Evolutionary conservation across 1,284 basidiomycete genomes (phyloP).

Genomic region (Pseudozyma pruni): DNA sequence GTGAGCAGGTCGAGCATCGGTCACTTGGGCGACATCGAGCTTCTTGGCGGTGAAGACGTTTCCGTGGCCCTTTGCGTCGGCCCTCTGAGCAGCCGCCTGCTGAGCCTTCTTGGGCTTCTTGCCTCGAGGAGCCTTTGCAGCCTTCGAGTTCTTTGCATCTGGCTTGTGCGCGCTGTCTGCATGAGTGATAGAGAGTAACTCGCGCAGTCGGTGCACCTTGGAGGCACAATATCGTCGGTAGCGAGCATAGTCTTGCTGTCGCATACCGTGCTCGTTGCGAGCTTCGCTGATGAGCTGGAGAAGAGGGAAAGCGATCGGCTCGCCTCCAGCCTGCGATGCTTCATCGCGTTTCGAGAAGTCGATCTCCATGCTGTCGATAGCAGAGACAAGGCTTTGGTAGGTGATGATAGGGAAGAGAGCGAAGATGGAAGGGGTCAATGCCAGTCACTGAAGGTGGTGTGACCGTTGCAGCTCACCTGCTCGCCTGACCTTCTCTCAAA

Average conservation of each 20-base stretch:
- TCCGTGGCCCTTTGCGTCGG: constrained; percentile 75
- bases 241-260: constrained; percentile 85
- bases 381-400: neutral
- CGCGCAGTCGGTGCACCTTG: constrained; percentile 86
- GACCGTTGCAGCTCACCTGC: constrained; percentile 4
- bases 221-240: constrained; percentile 90
- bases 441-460: neutral
- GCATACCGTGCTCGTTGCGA: constrained; percentile 86
- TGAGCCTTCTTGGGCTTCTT: constrained; percentile 56
- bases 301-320: constrained; percentile 71
- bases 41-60: constrained; percentile 76
- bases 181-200: constrained; percentile 83
- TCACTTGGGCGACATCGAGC: constrained; percentile 51
- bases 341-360: constrained; percentile 33
- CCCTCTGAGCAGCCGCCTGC: constrained; percentile 55
- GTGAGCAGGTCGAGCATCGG: constrained; percentile 67
- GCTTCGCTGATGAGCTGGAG: constrained; percentile 87
- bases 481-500: constrained; percentile 22
- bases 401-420: neutral
- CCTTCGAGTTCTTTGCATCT: constrained; percentile 34
- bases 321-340: constrained; percentile 20
- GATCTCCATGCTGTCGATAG: constrained; percentile 29
- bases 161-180: constrained; percentile 40
- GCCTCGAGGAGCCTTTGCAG: constrained; percentile 25
- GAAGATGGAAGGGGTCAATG: neutral